Base-by-base conservation (phyloP, 108 stramenopile species). In the Nitzschia putrida region DNA sequence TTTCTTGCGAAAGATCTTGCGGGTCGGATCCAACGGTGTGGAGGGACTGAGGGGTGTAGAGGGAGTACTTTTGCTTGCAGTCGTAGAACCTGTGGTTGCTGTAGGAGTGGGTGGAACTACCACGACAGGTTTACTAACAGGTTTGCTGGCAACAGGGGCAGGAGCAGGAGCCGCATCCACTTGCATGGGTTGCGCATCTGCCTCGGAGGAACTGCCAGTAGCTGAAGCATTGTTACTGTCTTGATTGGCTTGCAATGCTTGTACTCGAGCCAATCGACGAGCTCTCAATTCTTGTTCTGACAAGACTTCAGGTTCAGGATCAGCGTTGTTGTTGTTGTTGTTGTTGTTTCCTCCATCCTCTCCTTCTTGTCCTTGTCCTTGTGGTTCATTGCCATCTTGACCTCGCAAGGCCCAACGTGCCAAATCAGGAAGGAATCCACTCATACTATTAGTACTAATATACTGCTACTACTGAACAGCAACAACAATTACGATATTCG, bases 331-430 rank as follows among this genome's bases (percentile, higher is more conserved):
- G 21, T 22, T 21, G 41, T 5, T 55, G 53, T 44, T 60, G 14
- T 51, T 60, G 6, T 73, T 59, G 37, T 44, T 61, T 14, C 66
- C 55, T 64, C 43, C 57, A 12, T 7, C 21, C 23, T 44, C 41
- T 29, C 23, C 49, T 24, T 60, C 52, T n/a, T 34, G 61, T n/a
- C 74, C 69, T 21, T 79, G 80, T 9, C 80, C 82, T 34, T 34
- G 29, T 34, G 1, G 29, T 34, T 34, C 29, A 34, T 34, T 34
- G 29, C 29, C 29, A 34, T 34, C 29, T 34, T 34, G 29, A 44
- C 91, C 91, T 13, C 91, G 69, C 20, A 92, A 72, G 18, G 91
- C 91, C 91, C 91, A 92, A 42, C 72, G 75, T 20, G 91, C 88
- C 52, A 92, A 53, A 66, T 88, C 87, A 20, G 91, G 86, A 37